These are phyloP conservation scores for Hypoxylon cercidicola DNA, from an alignment of 495 filamentous ascomycete species.

Conservation along the genomic window DNA sequence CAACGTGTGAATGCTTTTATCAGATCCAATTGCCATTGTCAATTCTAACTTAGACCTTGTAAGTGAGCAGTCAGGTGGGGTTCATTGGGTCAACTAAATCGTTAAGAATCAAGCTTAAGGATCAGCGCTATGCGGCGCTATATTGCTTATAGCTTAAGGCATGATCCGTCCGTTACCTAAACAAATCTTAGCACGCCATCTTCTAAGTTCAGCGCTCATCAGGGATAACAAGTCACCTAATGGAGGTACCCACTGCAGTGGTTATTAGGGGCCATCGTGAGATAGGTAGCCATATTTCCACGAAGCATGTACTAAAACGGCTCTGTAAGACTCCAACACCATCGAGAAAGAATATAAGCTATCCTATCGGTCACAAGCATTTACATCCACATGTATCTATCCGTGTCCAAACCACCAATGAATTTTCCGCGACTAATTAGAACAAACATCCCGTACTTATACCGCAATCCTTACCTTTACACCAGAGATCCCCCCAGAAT, in stretches of 20 bases:
- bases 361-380: not conserved
- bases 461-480: not conserved
- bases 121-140: constrained; percentile 32
- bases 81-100: constrained; percentile 16
- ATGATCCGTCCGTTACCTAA: constrained; percentile 35
- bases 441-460: not conserved
- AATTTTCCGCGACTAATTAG: no score
- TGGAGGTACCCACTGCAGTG: no score
- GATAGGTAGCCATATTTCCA: no score
- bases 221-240: no score
- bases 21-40: constrained; percentile 19
- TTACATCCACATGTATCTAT: not conserved
- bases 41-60: not conserved
- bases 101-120: constrained; percentile 8
- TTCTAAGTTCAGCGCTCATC: constrained; percentile 1
- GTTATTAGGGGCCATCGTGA: no score
- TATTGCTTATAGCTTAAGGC: constrained; percentile 9
- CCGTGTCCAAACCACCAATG: no score
- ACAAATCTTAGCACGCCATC: constrained; percentile 30
- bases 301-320: no score
- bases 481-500: not conserved
- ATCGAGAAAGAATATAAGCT: not conserved
- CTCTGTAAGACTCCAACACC: no score
- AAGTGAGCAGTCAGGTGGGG: constrained; percentile 26
- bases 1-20: constrained; percentile 11